Evolutionary conservation across 202 grass and related monocot species (phyloP), one percentile per base, ranked within the genome.

Genomic region (Setaria italica): DNA sequence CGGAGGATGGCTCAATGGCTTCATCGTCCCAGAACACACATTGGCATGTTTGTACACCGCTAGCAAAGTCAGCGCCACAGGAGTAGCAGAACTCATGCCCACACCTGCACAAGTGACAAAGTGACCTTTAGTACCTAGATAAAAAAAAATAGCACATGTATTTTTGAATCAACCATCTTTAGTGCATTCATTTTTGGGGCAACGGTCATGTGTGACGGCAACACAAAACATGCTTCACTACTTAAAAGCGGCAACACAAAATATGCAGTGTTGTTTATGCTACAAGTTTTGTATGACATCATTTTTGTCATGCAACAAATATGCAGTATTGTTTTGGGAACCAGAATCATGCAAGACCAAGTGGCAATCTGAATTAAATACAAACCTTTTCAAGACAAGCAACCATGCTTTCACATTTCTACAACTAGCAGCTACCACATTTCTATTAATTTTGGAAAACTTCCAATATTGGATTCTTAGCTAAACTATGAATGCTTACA

Each of bases 71-170:
- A 20, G 94, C 77, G 3, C 87, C 87, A 62, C 97, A 99, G 34
- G 87, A 91, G 85, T 94, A 99, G 87, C 97, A 99, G 77, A 99
- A 99, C 89, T 99, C 97, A 10, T 99, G 94, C 10, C 94, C 97
- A 25, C 97, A 99, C 94, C 97, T 99, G 87, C 59, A 70, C n/a
- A 81, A 85, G 62, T 19, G 62, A 37, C 50, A 85, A 74, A 69
- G 7, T 54, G 39, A 51, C n/a, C 35, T 84, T 93, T 45, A 87
- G 75, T 45, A 46, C 12, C 8, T 9, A 20, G 7, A 56, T 32
- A 39, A 63, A 54, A 21, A 45, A 17, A 21, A 45, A 17, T n/a
- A 82, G 10, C 13, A 72, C 54, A 62, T 72, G 10, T 21, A 21
- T 21, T 56, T 76, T 39, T 75, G 9, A 56, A 75, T 56, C 32